Base-by-base conservation (phyloP, 805 yeast species). In the Kluyveromyces nonfermentans region DNA sequence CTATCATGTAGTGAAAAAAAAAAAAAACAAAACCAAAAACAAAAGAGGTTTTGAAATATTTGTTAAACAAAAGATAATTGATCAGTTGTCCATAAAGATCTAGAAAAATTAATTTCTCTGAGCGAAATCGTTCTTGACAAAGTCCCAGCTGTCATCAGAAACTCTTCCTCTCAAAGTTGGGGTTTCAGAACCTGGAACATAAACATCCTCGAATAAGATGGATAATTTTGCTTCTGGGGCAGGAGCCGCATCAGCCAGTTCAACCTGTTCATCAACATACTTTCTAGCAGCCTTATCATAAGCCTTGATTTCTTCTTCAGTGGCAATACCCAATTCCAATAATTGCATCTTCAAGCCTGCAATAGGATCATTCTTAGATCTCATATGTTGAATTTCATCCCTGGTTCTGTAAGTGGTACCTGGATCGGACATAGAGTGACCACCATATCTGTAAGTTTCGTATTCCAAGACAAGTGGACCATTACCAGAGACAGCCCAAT, bases 371-470 rank as follows among this genome's bases (percentile, higher is more conserved):
- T 85, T 88, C 76, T 87, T 85, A 36, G 97, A 87, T 77, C 98
- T 85, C 97, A 93, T 89, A 75, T 90, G 90, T 74, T 89, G 97
- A 57, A 93, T 93, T 75, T 93, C 98, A 74, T 93, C 98, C 77
- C 98, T 89, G 65, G 98, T 93, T 80, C 98, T 85, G 82, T 93
- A 93, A 55, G 98, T 93, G 69, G 98, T 93, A 78, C 98, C 98
- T 62, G 98, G 98, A 73, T 93, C 98, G 56, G 97, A 90, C 97
- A 93, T 93, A 57, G 98, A 93, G 80, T 93, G 98, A 69, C 98
- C 98, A 75, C 97, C 97, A 69, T 93, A 93, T 78, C 98, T 85
- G 75, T 93, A 93, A 58, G 98, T 93, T 75, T 89, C 97, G 72
- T 84, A 93, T 76, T 93, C 98, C 56, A 93, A 64, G 43, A 93